These are phyloP conservation scores for Rhizophora mangle DNA, from an alignment of 345 rosid species.

Conservation along the genomic window DNA sequence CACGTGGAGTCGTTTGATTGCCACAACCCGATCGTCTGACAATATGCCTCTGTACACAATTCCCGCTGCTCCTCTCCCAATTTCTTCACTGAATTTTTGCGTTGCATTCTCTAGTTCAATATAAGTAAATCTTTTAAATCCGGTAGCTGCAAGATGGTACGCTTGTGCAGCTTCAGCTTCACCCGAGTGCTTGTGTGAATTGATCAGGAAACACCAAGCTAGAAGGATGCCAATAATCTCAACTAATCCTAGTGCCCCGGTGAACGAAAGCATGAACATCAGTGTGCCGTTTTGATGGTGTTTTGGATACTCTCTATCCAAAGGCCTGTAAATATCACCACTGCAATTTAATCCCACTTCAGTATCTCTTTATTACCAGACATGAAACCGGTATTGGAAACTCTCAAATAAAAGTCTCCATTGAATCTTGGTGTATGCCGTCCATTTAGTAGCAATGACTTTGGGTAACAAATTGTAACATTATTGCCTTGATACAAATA, in stretches of 20 bases:
- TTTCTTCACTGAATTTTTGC: constrained; percentile 17
- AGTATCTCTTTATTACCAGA: neutral
- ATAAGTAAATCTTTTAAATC: constrained; percentile 25
- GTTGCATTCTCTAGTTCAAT: constrained; percentile 24
- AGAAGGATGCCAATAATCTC: constrained; percentile 25
- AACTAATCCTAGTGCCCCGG: constrained; percentile 22
- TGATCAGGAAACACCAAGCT: constrained; percentile 25
- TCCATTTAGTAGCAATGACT: neutral
- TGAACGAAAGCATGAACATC: constrained; percentile 28
- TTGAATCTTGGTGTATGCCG: neutral
- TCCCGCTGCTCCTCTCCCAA: constrained; percentile 27
- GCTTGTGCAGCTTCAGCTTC: neutral
- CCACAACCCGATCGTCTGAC: constrained; percentile 10
- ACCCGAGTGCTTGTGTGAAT: constrained; percentile 1
- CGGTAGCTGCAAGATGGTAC: constrained; percentile 14
- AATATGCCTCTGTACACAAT: constrained; percentile 25
- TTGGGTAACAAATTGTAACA: neutral
- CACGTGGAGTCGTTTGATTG: constrained; percentile 22
- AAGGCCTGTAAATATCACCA: neutral
- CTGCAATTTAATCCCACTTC: neutral
- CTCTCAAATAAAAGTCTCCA: neutral
- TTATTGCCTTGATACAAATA: neutral
- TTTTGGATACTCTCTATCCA: too few species aligned
- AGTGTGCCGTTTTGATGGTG: neutral
- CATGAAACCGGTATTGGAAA: neutral